Evolutionary conservation across 495 filamentous ascomycete species (phyloP).

Genomic region (Podospora sp.): DNA sequence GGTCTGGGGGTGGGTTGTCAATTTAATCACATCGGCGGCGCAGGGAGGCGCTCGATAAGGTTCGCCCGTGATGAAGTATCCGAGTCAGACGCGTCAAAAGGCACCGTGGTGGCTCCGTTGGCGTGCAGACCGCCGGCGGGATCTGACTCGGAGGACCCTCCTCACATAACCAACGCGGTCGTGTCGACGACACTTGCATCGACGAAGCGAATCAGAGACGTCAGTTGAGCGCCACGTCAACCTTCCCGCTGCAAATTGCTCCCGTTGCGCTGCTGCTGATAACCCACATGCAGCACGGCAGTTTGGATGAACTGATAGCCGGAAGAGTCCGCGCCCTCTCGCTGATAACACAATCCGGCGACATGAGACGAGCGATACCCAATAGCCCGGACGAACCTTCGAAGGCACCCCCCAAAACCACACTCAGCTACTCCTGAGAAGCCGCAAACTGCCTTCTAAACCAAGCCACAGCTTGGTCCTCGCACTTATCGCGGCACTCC

Average conservation of each 20-base stretch:
- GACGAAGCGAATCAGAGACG: not conserved
- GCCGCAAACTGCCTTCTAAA: slow-evolving; percentile 41
- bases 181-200: not conserved
- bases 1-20: not conserved
- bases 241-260: not conserved
- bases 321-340: not conserved
- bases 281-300: not conserved
- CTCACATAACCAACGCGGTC: not conserved
- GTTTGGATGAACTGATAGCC: not conserved
- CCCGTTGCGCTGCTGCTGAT: not conserved
- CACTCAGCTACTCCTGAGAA: not conserved
- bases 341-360: no score
- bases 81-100: no score
- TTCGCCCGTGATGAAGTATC: no score
- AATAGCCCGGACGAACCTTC: no score
- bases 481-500: slow-evolving; percentile 51
- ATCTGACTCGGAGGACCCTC: not conserved
- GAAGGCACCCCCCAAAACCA: no score
- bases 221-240: not conserved
- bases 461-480: slow-evolving; percentile 55
- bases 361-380: no score
- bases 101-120: no score
- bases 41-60: no score
- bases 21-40: not conserved
- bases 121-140: not conserved